Evolutionary conservation across 805 yeast genomes (phyloP).

Genomic region (Cyberlindnera euphorbiiphila): DNA sequence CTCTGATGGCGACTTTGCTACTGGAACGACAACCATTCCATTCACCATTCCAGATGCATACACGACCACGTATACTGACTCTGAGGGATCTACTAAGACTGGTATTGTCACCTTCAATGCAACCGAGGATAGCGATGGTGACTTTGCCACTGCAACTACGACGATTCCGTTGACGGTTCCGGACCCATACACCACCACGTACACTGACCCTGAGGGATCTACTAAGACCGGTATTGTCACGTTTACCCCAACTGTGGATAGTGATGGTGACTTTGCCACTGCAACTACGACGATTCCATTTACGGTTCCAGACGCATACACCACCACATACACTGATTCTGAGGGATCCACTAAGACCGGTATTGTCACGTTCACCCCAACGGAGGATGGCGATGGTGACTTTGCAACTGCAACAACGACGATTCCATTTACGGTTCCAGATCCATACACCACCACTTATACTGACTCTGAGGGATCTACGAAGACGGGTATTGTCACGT

Average conservation of each 20-base stretch:
- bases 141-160: slow-evolving; percentile 2
- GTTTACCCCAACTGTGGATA: too few relatives aligned
- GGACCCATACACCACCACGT: too few relatives aligned
- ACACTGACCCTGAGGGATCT: too few relatives aligned
- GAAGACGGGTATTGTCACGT: too few relatives aligned
- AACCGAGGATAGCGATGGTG: slow-evolving; percentile 10
- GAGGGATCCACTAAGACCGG: background rate
- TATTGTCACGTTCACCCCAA: background rate
- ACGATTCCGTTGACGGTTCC: too few relatives aligned
- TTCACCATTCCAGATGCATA: slow-evolving; percentile 12
- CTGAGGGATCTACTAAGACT: slow-evolving; percentile 8
- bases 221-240: too few relatives aligned
- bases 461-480: too few relatives aligned
- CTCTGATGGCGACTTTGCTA: slow-evolving; percentile 2
- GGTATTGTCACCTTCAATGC: slow-evolving; percentile 10
- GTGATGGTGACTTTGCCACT: slow-evolving; percentile 1
- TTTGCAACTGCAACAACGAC: background rate
- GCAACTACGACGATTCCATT: background rate
- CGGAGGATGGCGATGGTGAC: background rate
- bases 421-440: background rate
- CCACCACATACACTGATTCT: background rate
- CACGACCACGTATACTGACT: slow-evolving; percentile 12
- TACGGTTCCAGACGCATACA: background rate
- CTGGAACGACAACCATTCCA: slow-evolving; percentile 4
- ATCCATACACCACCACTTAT: background rate